Evolutionary conservation across 2,329 filamentous ascomycete species (phyloP).

Genomic region (Penicillium sp.): DNA sequence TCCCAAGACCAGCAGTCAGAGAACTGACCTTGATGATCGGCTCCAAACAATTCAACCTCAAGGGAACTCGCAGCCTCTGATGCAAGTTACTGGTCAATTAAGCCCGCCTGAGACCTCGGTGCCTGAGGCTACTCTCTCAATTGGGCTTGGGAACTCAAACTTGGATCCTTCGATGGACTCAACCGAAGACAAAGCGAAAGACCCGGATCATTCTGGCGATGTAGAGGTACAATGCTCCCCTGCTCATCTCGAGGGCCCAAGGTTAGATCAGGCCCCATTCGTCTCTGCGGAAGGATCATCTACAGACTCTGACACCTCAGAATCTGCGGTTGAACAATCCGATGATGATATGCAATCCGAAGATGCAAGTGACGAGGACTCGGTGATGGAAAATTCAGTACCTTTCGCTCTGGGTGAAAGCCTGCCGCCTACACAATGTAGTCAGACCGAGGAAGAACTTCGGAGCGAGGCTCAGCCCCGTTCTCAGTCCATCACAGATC

Average conservation of each 20-base stretch:
- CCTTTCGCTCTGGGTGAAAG: constrained; percentile 37
- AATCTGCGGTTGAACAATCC: neutral
- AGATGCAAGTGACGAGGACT: constrained; percentile 40
- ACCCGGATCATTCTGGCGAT: neutral
- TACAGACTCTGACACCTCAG: neutral
- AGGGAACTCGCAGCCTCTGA: neutral
- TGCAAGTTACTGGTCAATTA: neutral
- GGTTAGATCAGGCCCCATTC: neutral
- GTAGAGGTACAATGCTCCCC: neutral
- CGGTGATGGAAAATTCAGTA: constrained; percentile 45
- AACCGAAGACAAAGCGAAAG: neutral
- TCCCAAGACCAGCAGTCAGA: neutral
- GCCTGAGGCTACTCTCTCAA: neutral
- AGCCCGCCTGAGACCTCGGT: neutral
- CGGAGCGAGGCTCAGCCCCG: constrained; percentile 33
- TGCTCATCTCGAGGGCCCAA: neutral
- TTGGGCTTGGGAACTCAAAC: neutral
- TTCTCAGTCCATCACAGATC: constrained; percentile 22
- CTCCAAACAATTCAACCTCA: neutral
- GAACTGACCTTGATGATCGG: neutral
- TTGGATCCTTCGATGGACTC: neutral
- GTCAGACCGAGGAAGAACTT: constrained; percentile 32
- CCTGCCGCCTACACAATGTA: constrained; percentile 31
- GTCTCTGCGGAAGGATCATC: neutral
- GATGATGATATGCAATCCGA: constrained; percentile 27